Percentiles rank a stretch among this genome's conserved stretches.
Evolutionary conservation across 2,329 filamentous ascomycete species (phyloP).

Genomic region (Periconia sp.): DNA sequence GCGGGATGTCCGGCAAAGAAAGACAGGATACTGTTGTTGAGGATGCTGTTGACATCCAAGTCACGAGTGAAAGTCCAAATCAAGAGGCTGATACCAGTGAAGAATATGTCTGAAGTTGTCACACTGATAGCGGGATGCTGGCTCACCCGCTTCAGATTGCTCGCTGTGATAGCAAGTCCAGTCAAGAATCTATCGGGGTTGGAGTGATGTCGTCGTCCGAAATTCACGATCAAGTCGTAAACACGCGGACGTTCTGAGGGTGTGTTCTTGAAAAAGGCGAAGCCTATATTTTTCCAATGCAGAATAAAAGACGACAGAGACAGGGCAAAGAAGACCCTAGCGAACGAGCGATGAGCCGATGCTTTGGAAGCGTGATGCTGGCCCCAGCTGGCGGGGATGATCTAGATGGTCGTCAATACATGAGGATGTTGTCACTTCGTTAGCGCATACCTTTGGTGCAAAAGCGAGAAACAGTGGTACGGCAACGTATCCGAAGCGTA

Average conservation of each 20-base stretch:
- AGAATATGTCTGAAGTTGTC: constrained; percentile 61
- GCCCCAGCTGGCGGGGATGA: constrained; percentile 55
- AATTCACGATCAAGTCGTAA: constrained; percentile 40
- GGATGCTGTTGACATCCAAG: constrained; percentile 54
- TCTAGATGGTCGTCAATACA: constrained; percentile 13
- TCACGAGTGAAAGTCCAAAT: constrained; percentile 60
- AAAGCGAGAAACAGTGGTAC: constrained; percentile 41
- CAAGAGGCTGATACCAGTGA: constrained; percentile 57
- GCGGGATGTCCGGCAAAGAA: constrained; percentile 23
- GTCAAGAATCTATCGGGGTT: constrained; percentile 28
- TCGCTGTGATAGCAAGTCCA: constrained; percentile 21
- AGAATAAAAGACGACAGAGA: constrained; percentile 49
- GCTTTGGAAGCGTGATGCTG: constrained; percentile 46
- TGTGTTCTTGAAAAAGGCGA: constrained; percentile 51
- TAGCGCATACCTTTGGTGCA: constrained; percentile 29
- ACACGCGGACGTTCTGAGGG: constrained; percentile 48
- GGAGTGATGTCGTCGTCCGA: constrained; percentile 50
- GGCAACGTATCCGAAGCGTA: constrained; percentile 28
- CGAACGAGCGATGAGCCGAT: constrained; percentile 46
- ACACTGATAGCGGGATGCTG: constrained; percentile 62
- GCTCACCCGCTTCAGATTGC: constrained; percentile 53
- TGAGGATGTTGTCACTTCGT: not conserved
- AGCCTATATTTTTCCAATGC: constrained; percentile 49
- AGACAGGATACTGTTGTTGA: constrained; percentile 40
- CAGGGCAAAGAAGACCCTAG: constrained; percentile 52